phyloP scores from a whole-genome alignment of 2,329 filamentous ascomycete species.

The Volutella citrinella region DNA sequence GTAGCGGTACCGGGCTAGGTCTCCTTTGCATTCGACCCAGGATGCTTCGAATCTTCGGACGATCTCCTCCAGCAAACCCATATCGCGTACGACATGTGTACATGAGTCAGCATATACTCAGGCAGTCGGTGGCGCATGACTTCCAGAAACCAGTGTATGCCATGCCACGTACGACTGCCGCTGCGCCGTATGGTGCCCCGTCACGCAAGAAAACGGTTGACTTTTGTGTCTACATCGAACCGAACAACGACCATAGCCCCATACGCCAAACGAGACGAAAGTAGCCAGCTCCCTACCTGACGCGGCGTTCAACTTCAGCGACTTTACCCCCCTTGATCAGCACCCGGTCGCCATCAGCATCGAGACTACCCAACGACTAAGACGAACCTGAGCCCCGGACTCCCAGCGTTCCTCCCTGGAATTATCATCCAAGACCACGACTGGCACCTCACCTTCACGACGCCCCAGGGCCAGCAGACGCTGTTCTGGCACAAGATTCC shows the following conservation, averaged over 20 bases:
- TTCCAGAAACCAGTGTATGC: no score
- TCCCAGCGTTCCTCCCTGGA: background rate
- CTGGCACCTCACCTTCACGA: constrained; percentile 3
- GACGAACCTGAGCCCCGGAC: no score
- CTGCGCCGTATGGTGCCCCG: background rate
- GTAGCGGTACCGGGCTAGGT: no score
- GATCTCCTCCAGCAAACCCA: no score
- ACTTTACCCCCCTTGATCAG: background rate
- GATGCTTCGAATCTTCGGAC: no score
- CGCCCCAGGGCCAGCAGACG: constrained; percentile 1
- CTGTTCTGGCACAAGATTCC: constrained; percentile 2
- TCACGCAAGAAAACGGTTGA: constrained; percentile 7
- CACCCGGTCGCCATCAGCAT: constrained; percentile 1
- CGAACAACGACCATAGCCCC: background rate
- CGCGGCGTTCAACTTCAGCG: background rate
- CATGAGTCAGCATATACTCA: no score
- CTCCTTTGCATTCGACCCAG: no score
- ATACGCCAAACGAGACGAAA: background rate
- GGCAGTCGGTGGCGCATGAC: no score
- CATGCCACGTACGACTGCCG: no score
- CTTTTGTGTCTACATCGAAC: constrained; percentile 9
- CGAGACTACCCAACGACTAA: constrained; percentile 1
- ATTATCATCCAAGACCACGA: constrained; percentile 6
- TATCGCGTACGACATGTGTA: no score
- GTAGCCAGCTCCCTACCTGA: background rate